Base-by-base conservation (phyloP, 306 rosid genomes). In the Potentilla sterilis region DNA sequence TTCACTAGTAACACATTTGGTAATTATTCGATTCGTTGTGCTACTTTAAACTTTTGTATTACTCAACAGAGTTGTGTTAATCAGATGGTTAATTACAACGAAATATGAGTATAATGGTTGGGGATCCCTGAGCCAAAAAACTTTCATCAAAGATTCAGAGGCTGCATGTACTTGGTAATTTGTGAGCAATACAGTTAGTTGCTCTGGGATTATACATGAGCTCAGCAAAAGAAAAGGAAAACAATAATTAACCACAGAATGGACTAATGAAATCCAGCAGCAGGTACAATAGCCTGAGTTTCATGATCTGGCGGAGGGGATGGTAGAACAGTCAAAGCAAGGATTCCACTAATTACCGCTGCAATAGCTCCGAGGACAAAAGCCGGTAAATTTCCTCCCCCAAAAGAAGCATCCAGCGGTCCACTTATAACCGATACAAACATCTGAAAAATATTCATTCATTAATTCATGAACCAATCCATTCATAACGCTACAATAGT, bases 331-430 rank as follows among this genome's bases (percentile, higher is more conserved):
- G 82, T 4, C 6, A 93, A n/a, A 0, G 97, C 87, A 7, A 89
- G 70, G n/a, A 83, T 51, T 18, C 91, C 88, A 43, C 98, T 93
- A 1, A 73, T 75, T 0, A 81, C 77, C 0, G 97, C 93, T 0
- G 96, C 82, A 22, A 91, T 64, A 0, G 89, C 96, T 0, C 87
- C 98, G 73, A 89, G 83, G 75, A 93, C 89, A 38, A 93, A 93
- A 3, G 97, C 98, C 4, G 98, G 95, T 63, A 91, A 75, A 80
- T 93, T 93, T 0, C 98, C 94, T 2, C 96, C 98, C 4, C 96
- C 96, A 47, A 93, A 91, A 7, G 73, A 68, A 1, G 80, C 86
- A 68, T 91, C 96, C 88, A 88, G 82, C 0, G 88, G 91, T 67
- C 98, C 97, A 73, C 95, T 91, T 10, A 48, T 19, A 19, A 91